phyloP scores from a whole-genome alignment of 75 land plant species.

The Selaginella tamariscina region DNA sequence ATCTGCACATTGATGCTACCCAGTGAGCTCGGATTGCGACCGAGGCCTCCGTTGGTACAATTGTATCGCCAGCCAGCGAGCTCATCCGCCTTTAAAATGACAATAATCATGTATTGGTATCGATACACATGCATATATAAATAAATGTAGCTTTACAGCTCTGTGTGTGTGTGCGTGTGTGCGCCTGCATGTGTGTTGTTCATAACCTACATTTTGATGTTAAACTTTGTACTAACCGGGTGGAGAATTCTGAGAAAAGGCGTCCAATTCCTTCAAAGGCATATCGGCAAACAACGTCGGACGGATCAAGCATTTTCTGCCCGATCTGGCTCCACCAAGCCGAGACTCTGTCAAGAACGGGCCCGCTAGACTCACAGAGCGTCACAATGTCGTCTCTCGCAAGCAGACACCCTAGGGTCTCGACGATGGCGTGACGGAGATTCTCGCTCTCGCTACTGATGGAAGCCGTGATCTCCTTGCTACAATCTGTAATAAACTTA shows the following conservation, averaged over 20 bases:
- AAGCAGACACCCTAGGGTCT: conserved; percentile 73
- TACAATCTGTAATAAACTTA: conserved; percentile 48
- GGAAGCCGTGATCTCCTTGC: conserved; percentile 56
- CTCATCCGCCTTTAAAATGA: conserved; percentile 97
- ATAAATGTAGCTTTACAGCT: no score
- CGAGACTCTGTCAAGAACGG: conserved; percentile 54
- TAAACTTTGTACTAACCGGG: no score
- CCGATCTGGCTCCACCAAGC: conserved; percentile 82
- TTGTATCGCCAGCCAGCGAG: conserved; percentile 84
- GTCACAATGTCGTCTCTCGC: conserved; percentile 90
- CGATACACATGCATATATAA: no score
- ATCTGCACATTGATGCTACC: conserved; percentile 56
- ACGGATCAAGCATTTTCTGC: conserved; percentile 52
- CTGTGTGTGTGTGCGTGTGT: no score
- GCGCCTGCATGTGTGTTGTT: no score
- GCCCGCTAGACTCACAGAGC: conserved; percentile 57
- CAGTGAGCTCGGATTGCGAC: conserved; percentile 81
- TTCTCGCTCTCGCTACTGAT: conserved; percentile 50
- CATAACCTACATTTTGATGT: no score
- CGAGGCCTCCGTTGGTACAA: conserved; percentile 76
- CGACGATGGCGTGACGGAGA: conserved; percentile 65
- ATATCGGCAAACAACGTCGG: conserved; percentile 60
- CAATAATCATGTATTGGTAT: no score
- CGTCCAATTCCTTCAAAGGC: conserved; percentile 87
- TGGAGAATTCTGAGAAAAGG: conserved; percentile 70